These are phyloP conservation scores for Vaccinium corymbosum DNA, from an alignment of 148 eudicot species.

Conservation along the genomic window DNA sequence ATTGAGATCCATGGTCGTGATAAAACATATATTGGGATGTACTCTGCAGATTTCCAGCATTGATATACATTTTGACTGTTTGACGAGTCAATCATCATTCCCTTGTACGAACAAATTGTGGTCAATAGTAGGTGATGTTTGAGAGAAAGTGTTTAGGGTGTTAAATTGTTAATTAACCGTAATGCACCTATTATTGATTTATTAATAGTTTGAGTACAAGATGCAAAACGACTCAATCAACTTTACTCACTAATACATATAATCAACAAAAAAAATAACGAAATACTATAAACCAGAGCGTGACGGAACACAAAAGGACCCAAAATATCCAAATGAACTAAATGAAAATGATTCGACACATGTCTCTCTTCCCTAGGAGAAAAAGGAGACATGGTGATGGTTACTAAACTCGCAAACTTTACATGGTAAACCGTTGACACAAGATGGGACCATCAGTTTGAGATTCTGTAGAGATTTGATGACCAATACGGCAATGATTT, in stretches of 20 bases:
- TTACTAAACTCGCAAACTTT: not conserved
- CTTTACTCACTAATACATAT: too few relatives aligned
- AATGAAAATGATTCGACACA: too few relatives aligned
- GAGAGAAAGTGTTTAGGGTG: too few relatives aligned
- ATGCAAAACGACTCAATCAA: too few relatives aligned
- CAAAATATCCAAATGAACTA: not conserved
- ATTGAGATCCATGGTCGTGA: not conserved
- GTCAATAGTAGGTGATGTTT: too few relatives aligned
- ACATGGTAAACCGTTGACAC: not conserved
- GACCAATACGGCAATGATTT: not conserved
- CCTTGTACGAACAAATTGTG: too few relatives aligned
- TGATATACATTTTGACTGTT: too few relatives aligned
- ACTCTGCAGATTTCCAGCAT: not conserved
- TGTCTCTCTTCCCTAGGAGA: not conserved
- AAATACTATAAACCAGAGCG: not conserved
- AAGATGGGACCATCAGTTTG: not conserved
- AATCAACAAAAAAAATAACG: not conserved
- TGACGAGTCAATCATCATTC: too few relatives aligned
- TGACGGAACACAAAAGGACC: not conserved
- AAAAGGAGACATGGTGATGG: not conserved
- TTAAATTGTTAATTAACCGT: too few relatives aligned
- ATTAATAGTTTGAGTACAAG: too few relatives aligned
- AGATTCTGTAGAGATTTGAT: not conserved
- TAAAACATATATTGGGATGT: not conserved
- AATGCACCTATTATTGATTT: too few relatives aligned